phyloP scores from a whole-genome alignment of 1,284 basidiomycete genomes.

The Melampsora americana region DNA sequence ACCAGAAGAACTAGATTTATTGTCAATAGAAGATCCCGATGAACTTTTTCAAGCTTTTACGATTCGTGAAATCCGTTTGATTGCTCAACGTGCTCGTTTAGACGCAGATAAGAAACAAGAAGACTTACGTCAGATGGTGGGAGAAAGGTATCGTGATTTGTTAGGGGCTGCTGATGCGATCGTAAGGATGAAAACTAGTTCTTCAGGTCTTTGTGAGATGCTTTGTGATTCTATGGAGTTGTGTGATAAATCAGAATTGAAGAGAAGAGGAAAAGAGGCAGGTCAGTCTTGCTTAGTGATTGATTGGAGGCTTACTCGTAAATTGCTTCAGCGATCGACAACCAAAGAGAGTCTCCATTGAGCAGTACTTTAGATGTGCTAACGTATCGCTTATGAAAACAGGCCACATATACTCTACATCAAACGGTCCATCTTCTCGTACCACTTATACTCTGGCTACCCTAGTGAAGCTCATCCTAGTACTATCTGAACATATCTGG shows the following conservation, averaged over 20 bases:
- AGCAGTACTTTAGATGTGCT: background rate
- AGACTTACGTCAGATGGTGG: slow-evolving; percentile 34
- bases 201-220: background rate
- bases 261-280: slow-evolving; percentile 1
- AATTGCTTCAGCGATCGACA: no score
- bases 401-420: slow-evolving; percentile 8
- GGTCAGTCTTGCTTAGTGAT: background rate
- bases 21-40: slow-evolving; percentile 27
- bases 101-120: slow-evolving; percentile 31
- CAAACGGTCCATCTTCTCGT: slow-evolving; percentile 13
- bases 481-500: slow-evolving; percentile 37
- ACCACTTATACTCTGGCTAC: slow-evolving; percentile 28
- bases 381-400: background rate
- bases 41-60: slow-evolving; percentile 28
- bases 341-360: no score
- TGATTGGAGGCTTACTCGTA: background rate
- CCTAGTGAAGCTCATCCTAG: slow-evolving; percentile 21
- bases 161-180: slow-evolving; percentile 34
- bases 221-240: background rate
- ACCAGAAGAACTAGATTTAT: slow-evolving; percentile 29
- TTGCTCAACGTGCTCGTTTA: slow-evolving; percentile 15
- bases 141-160: slow-evolving; percentile 31
- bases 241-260: slow-evolving; percentile 13
- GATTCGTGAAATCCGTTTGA: slow-evolving; percentile 16
- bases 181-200: slow-evolving; percentile 30